phyloP scores from a whole-genome alignment of 257 asterid genomes.

The Solanum commersonii region DNA sequence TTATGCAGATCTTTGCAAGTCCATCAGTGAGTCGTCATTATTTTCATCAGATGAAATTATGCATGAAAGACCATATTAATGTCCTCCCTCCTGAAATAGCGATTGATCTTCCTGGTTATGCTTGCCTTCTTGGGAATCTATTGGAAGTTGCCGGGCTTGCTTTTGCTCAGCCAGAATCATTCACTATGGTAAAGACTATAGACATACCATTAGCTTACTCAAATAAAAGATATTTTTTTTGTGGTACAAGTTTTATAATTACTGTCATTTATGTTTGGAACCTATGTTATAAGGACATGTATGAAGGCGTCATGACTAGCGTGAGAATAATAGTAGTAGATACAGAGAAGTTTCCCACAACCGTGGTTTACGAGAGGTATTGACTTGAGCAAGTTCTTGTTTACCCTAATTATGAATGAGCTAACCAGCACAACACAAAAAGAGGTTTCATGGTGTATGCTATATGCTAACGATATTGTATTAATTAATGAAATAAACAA shows the following conservation, averaged over 20 bases:
- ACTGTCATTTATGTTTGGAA: not conserved
- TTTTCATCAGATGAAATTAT: slow-evolving; percentile 63
- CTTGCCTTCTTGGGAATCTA: slow-evolving; percentile 81
- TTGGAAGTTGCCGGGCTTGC: slow-evolving; percentile 76
- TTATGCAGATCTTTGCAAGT: slow-evolving; percentile 61
- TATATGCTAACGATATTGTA: not conserved
- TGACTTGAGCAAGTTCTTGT: not conserved
- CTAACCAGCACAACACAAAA: not conserved
- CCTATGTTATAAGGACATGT: not conserved
- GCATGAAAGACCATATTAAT: slow-evolving; percentile 50
- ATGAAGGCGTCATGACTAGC: not conserved
- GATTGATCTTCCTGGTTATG: slow-evolving; percentile 72
- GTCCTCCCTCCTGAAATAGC: slow-evolving; percentile 64
- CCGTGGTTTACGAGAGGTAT: not conserved
- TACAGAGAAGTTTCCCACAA: not conserved
- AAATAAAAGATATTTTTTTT: not conserved
- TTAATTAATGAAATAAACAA: not conserved
- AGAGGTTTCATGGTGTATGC: not conserved
- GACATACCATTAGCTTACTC: not conserved
- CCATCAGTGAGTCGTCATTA: slow-evolving; percentile 57
- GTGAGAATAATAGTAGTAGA: not conserved
- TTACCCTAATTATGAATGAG: not conserved
- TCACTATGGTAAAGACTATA: slow-evolving; percentile 60
- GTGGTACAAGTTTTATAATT: not conserved
- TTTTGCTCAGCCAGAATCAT: slow-evolving; percentile 57